Percentiles rank a stretch among this genome's conserved stretches.
These are phyloP conservation scores for Fragaria vesca DNA, from an alignment of 306 rosid species.

Conservation along the genomic window DNA sequence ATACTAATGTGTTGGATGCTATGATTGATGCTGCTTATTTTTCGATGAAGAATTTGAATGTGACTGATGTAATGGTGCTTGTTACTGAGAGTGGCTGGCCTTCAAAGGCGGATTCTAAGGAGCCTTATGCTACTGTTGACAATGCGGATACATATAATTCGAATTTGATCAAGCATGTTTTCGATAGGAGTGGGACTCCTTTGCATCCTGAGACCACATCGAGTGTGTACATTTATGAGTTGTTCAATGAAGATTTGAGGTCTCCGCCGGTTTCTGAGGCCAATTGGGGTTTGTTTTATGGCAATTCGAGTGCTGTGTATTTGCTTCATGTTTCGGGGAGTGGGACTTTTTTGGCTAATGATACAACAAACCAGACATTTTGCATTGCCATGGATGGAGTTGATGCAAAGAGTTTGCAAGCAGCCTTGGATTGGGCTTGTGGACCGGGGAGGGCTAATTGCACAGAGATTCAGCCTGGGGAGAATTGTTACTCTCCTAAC, in stretches of 20 bases:
- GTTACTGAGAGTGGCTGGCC: constrained; percentile 93
- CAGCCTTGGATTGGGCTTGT: constrained; percentile 92
- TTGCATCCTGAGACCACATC: constrained; percentile 75
- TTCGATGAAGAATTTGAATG: constrained; percentile 78
- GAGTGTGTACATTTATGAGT: constrained; percentile 64
- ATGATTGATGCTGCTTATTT: constrained; percentile 83
- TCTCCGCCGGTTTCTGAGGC: constrained; percentile 80
- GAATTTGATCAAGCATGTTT: constrained; percentile 74
- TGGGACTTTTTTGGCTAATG: constrained; percentile 76
- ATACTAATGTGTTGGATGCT: constrained; percentile 76
- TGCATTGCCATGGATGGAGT: constrained; percentile 67
- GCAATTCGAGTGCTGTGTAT: constrained; percentile 61
- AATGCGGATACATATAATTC: constrained; percentile 75
- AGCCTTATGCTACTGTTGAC: constrained; percentile 72
- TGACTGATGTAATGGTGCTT: constrained; percentile 66
- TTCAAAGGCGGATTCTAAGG: constrained; percentile 70
- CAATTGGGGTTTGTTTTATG: constrained; percentile 79
- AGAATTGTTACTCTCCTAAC: constrained; percentile 67
- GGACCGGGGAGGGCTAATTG: constrained; percentile 82
- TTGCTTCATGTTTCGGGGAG: constrained; percentile 74
- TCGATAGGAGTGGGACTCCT: constrained; percentile 80
- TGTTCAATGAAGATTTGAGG: constrained; percentile 82
- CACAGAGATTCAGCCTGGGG: constrained; percentile 84
- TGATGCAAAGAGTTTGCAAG: constrained; percentile 67
- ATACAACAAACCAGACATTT: constrained; percentile 66